phyloP scores from a whole-genome alignment of 768 basidiomycete genomes.

The Pleurotus eryngii region DNA sequence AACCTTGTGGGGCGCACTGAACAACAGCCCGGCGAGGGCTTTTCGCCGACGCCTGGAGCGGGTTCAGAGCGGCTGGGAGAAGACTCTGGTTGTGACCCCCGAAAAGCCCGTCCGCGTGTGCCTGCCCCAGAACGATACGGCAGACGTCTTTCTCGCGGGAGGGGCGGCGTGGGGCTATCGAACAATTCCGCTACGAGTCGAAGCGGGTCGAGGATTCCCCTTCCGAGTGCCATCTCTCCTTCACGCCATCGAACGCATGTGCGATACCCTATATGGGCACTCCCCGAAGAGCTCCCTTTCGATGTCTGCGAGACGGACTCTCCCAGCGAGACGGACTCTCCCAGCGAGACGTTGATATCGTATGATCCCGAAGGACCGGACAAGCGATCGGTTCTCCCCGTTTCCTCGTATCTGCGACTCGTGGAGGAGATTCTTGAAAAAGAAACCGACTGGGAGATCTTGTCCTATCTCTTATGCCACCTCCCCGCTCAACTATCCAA shows the following conservation, averaged over 20 bases:
- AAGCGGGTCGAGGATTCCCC: constrained; percentile 57
- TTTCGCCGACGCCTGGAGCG: constrained; percentile 1
- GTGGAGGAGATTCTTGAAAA: constrained; percentile 64
- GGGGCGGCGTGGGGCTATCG: constrained; percentile 39
- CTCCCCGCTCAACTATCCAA: constrained; percentile 89
- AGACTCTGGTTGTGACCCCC: constrained; percentile 25
- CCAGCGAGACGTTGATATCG: constrained; percentile 65
- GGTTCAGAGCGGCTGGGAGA: constrained; percentile 10
- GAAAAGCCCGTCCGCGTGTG: constrained; percentile 44
- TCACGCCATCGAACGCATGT: background rate
- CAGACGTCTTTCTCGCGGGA: constrained; percentile 49
- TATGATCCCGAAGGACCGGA: constrained; percentile 53
- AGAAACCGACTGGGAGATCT: constrained; percentile 88
- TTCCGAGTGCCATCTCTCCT: constrained; percentile 17
- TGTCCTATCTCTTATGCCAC: constrained; percentile 89
- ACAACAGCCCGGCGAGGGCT: constrained; percentile 11
- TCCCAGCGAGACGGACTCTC: constrained; percentile 65
- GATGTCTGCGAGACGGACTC: constrained; percentile 49
- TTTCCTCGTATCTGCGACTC: constrained; percentile 68
- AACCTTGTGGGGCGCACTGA: constrained; percentile 56
- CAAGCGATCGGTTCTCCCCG: constrained; percentile 52
- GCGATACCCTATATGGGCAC: constrained; percentile 56
- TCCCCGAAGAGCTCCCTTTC: constrained; percentile 68
- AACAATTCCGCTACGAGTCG: constrained; percentile 46
- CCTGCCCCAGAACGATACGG: constrained; percentile 48